Conservation (phyloP, 1,284 basidiomycete species). For the Heliocybe sulcata region DNA sequence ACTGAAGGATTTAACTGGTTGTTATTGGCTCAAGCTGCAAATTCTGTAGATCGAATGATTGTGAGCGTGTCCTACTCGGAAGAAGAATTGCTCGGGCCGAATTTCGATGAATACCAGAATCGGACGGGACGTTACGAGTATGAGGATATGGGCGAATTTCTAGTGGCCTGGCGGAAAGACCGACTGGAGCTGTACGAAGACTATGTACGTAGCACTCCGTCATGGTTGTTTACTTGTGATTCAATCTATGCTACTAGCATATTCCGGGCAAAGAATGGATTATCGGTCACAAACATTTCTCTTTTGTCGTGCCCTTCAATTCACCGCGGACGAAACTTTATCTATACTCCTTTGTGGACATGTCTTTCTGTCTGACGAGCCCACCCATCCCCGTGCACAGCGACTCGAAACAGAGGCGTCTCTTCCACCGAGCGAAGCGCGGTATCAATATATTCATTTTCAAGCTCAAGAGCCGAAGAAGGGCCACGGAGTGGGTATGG, state of each 20-base stretch:
- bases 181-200: constrained; percentile 75
- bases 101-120: constrained; percentile 66
- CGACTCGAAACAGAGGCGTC: constrained; percentile 30
- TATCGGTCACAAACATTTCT: constrained; percentile 58
- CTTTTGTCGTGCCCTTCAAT: constrained; percentile 63
- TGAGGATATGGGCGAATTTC: constrained; percentile 69
- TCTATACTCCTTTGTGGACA: constrained; percentile 75
- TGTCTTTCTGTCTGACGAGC: constrained; percentile 73
- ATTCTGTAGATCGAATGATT: constrained; percentile 70
- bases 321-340: constrained; percentile 56
- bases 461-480: constrained; percentile 62
- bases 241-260: constrained; percentile 31
- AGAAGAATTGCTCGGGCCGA: constrained; percentile 36
- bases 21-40: background rate
- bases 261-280: constrained; percentile 57
- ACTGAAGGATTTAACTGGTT: background rate
- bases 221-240: background rate
- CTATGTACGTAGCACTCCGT: constrained; percentile 44
- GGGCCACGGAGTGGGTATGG: constrained; percentile 82
- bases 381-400: constrained; percentile 41
- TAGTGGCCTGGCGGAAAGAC: constrained; percentile 73
- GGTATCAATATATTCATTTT: constrained; percentile 80
- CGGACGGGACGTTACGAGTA: constrained; percentile 53
- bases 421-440: constrained; percentile 40
- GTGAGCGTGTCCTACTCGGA: constrained; percentile 64